Conservation (phyloP, 2,329 filamentous ascomycete genomes). For the Cytospora leucostoma region DNA sequence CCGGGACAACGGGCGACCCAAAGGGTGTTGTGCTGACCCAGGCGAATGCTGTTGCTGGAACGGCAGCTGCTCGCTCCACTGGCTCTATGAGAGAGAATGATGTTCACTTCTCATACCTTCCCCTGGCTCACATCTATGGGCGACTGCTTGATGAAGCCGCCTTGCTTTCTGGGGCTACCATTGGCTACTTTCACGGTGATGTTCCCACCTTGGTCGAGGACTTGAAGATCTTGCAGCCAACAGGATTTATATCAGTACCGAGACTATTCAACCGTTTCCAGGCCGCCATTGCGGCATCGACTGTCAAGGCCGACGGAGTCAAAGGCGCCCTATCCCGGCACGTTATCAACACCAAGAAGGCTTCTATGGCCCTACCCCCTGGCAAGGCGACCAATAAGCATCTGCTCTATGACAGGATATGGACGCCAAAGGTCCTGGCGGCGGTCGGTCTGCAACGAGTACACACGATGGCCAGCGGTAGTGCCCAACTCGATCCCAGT, state of each 20-base stretch:
- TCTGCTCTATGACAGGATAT: conserved; percentile 80
- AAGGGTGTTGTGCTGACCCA: conserved; percentile 87
- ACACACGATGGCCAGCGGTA: conserved; percentile 79
- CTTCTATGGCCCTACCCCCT: conserved; percentile 69
- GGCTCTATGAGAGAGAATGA: conserved; percentile 56
- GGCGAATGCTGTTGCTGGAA: conserved; percentile 73
- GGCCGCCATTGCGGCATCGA: conserved; percentile 76
- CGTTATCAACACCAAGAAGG: conserved; percentile 77
- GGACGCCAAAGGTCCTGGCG: conserved; percentile 83
- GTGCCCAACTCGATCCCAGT: conserved; percentile 84
- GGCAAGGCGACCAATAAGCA: conserved; percentile 79
- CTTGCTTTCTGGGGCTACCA: conserved; percentile 69
- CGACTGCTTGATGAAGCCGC: conserved; percentile 78
- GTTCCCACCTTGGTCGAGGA: conserved; percentile 86
- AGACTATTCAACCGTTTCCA: conserved; percentile 91
- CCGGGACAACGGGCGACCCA: conserved; percentile 78
- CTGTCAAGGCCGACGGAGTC: conserved; percentile 76
- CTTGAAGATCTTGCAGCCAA: conserved; percentile 82
- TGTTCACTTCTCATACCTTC: conserved; percentile 81
- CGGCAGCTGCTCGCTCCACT: conserved; percentile 61
- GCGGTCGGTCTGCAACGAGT: conserved; percentile 78
- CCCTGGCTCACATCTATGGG: conserved; percentile 91
- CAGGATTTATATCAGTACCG: conserved; percentile 83
- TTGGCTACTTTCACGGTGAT: conserved; percentile 95
- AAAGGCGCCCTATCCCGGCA: conserved; percentile 79